A percentile compares a stretch with the other conserved stretches of the same genome.
These are phyloP conservation scores for Rhizophagus sp. DNA, from an alignment of 192 early-diverging fungal species.

Conservation along the genomic window DNA sequence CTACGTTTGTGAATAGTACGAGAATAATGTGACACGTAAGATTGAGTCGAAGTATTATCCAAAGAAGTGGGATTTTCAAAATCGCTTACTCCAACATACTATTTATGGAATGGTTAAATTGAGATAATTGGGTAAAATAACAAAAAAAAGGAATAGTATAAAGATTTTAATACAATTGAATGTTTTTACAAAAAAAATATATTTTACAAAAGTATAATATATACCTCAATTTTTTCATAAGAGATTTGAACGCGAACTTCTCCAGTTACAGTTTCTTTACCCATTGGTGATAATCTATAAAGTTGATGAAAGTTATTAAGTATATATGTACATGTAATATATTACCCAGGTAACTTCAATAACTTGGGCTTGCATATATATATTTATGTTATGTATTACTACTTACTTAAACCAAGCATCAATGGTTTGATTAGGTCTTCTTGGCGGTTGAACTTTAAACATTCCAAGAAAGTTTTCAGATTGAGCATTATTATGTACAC, in stretches of 20 bases:
- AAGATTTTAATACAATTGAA: not conserved
- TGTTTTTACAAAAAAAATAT: not conserved
- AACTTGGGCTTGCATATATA: not conserved
- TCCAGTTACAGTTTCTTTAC: constrained; percentile 37
- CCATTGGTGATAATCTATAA: constrained; percentile 24
- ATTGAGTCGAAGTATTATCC: no score
- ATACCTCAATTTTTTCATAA: constrained; percentile 34
- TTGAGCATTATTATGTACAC: constrained; percentile 27
- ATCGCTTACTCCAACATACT: no score
- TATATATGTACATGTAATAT: not conserved
- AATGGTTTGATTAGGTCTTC: constrained; percentile 42
- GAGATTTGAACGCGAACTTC: constrained; percentile 49
- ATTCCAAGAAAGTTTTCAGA: constrained; percentile 47
- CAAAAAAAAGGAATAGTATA: not conserved
- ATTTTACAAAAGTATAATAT: not conserved
- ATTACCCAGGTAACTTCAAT: not conserved
- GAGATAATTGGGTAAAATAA: no score
- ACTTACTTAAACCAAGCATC: constrained; percentile 46
- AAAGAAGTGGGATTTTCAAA: no score
- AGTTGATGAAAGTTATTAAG: no score
- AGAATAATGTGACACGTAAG: no score
- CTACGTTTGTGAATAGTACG: no score
- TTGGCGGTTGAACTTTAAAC: constrained; percentile 44
- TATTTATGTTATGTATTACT: not conserved
- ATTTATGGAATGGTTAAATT: no score